Base-by-base conservation (phyloP, 1,284 basidiomycete species). In the Fereydounia khargensis region DNA sequence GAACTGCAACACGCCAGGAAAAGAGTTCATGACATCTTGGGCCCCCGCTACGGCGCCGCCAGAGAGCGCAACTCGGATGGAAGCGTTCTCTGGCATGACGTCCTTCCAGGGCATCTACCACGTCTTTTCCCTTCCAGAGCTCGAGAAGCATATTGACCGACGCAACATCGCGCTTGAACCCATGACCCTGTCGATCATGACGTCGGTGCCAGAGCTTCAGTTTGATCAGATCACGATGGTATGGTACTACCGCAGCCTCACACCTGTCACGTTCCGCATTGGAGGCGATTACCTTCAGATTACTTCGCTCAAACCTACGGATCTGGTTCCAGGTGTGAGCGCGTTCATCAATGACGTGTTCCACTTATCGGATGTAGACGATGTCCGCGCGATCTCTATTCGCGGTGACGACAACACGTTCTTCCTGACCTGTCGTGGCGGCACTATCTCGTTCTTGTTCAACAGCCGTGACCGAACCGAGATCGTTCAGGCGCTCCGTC, bases 371-470 rank as follows among this genome's bases (percentile, higher is more conserved):
- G 69, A 72, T 40, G 65, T 72, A 17, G 69, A 72, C 51, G 69
- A 72, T 22, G 65, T 72, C 19, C 56, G 69, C 8, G 54, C 62
- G 25, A 50, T 66, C 38, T 63, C 69, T 39, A 60, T 62, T 33
- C 62, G 69, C n/a, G 68, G 69, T 18, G 69, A 72, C 35, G 69
- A 72, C 47, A 72, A 62, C 46, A 68, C 69, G 13, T 72, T 72
- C 57, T 65, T 72, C 51, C 38, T 72, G 19, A 68, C 65, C 5
- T 68, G 65, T 36, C 56, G 67, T 14, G 66, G 60, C 14, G 68
- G 69, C 37, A 55, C 52, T 23, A 51, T 67, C 35, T 68, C 62
- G 17, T 70, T 68, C 42, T 53, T 72, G 23, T 72, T 72, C 67
- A 65, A 61, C 51, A 64, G 62, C 33, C 56, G 54, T 4, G 65